These are phyloP conservation scores for Aspergillus fructus DNA, from an alignment of 2,329 filamentous ascomycete species.

Conservation along the genomic window DNA sequence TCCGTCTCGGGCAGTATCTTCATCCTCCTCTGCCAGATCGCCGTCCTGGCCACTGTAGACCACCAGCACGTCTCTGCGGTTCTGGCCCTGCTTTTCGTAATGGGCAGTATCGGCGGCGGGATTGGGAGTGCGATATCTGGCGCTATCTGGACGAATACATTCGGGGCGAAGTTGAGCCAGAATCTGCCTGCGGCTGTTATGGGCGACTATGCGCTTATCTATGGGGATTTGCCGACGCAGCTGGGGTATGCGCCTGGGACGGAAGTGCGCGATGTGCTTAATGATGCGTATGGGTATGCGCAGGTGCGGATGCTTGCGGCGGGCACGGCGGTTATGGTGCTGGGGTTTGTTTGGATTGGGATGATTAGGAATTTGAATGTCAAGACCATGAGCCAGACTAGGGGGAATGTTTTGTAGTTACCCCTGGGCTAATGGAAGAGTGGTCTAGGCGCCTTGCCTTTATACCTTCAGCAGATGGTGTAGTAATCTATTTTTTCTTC, in stretches of 20 bases:
- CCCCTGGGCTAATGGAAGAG: too few species aligned
- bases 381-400: constrained; percentile 49
- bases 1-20: constrained; percentile 55
- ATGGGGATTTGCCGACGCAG: constrained; percentile 12
- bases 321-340: constrained; percentile 45
- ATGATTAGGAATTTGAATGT: constrained; percentile 54
- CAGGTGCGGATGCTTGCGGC: constrained; percentile 56
- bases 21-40: constrained; percentile 56
- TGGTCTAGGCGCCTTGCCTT: too few species aligned
- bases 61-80: constrained; percentile 59
- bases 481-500: too few species aligned
- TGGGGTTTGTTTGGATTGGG: constrained; percentile 46
- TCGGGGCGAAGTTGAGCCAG: constrained; percentile 45
- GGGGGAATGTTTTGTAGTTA: constrained; percentile 35
- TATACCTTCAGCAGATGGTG: too few species aligned
- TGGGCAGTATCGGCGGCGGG: constrained; percentile 54
- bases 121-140: constrained; percentile 56
- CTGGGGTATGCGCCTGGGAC: constrained; percentile 39
- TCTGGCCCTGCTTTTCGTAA: constrained; percentile 57
- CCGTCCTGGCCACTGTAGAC: constrained; percentile 53
- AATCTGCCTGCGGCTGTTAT: constrained; percentile 4
- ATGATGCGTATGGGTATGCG: constrained; percentile 58
- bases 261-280: constrained; percentile 56
- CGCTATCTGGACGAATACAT: constrained; percentile 62
- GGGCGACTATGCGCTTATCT: constrained; percentile 8